Evolutionary conservation across 768 basidiomycete genomes (phyloP).

Genomic region (Amanita subjunquillea): DNA sequence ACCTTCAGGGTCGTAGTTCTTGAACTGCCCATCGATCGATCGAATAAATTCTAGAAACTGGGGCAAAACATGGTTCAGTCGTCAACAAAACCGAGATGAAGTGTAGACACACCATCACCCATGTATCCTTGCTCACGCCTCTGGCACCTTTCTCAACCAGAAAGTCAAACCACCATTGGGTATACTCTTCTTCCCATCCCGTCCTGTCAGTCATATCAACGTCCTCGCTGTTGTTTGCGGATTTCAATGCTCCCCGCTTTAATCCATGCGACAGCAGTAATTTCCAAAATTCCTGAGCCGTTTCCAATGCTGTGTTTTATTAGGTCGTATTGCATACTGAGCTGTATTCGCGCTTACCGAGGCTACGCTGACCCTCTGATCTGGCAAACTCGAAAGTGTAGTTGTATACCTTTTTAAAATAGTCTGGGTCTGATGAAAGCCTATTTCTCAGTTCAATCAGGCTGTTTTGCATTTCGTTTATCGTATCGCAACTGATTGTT

Average conservation of each 20-base stretch:
- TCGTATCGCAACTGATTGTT: constrained; percentile 47
- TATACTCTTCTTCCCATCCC: constrained; percentile 57
- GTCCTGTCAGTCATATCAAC: constrained; percentile 36
- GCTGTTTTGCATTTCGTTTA: constrained; percentile 46
- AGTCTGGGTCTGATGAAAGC: constrained; percentile 52
- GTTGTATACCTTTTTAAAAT: constrained; percentile 72
- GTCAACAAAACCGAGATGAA: neutral
- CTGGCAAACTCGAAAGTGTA: constrained; percentile 77
- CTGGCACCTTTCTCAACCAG: constrained; percentile 52
- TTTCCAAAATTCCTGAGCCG: constrained; percentile 68
- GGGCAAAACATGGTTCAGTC: neutral
- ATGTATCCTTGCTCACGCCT: constrained; percentile 83
- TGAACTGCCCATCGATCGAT: constrained; percentile 62
- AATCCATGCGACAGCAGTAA: constrained; percentile 70
- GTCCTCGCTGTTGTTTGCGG: constrained; percentile 23
- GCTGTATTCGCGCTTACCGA: constrained; percentile 36
- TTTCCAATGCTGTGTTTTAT: constrained; percentile 28
- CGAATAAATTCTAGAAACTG: constrained; percentile 78
- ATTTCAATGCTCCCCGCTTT: constrained; percentile 50
- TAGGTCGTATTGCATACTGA: neutral
- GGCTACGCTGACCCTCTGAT: constrained; percentile 66
- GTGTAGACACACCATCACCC: constrained; percentile 60
- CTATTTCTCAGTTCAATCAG: constrained; percentile 46
- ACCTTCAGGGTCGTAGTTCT: constrained; percentile 73
- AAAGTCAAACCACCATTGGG: constrained; percentile 74